A percentile compares a stretch with the other conserved stretches of the same genome.
These are phyloP conservation scores for Arachnopeziza araneosa DNA, from an alignment of 2,329 filamentous ascomycete genomes.

Conservation along the genomic window DNA sequence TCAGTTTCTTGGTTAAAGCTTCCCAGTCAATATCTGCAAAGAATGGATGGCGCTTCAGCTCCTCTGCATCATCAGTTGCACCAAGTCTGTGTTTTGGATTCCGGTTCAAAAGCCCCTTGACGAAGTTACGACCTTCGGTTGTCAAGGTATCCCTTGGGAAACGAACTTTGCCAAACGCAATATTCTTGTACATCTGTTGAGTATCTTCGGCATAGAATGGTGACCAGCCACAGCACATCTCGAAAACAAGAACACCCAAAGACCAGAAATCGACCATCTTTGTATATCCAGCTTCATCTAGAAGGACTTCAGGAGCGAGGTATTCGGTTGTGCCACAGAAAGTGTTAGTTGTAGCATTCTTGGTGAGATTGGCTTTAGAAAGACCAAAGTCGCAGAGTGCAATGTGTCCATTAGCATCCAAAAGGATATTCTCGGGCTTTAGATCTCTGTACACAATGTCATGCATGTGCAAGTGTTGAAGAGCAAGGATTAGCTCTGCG, in stretches of 20 bases:
- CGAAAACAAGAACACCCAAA: constrained; percentile 91
- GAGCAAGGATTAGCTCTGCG: constrained; percentile 89
- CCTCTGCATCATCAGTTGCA: constrained; percentile 83
- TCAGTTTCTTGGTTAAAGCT: constrained; percentile 79
- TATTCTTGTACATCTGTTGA: constrained; percentile 99
- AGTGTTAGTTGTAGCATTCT: constrained; percentile 97
- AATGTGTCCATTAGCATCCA: constrained; percentile 97
- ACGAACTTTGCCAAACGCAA: constrained; percentile 95
- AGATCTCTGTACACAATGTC: constrained; percentile 97
- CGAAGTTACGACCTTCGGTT: constrained; percentile 92
- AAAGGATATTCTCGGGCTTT: constrained; percentile 94
- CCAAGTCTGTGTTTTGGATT: constrained; percentile 95
- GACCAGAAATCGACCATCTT: constrained; percentile 99
- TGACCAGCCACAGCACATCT: constrained; percentile 99
- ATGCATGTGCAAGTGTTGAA: constrained; percentile 92
- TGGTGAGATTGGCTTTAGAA: constrained; percentile 94
- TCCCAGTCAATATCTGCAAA: constrained; percentile 94
- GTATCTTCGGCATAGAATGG: constrained; percentile 99
- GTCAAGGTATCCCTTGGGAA: constrained; percentile 94
- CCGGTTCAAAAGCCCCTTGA: constrained; percentile 93
- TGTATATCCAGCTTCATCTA: constrained; percentile 96
- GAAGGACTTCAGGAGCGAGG: constrained; percentile 85
- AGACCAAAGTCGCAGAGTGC: constrained; percentile 96
- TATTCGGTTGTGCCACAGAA: constrained; percentile 99
- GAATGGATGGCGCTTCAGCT: constrained; percentile 91